Evolutionary conservation across 2,329 filamentous ascomycete genomes (phyloP).

Genomic region (Grosmannia penicillata): DNA sequence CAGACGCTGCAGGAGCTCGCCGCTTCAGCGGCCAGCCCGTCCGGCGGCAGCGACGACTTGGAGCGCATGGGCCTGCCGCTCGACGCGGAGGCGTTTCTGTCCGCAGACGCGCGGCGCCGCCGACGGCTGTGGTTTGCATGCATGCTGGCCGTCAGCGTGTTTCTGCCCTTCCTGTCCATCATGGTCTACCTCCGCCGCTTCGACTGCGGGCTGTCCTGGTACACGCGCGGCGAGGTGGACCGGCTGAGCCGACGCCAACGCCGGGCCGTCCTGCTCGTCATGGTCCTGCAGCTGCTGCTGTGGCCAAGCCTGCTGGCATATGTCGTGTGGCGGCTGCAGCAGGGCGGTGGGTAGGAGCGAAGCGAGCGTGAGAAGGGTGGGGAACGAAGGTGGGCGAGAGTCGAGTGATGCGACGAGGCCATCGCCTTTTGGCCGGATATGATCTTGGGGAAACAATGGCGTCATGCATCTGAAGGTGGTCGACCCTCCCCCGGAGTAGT

Average conservation of each 20-base stretch:
- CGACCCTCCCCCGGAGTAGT: too few species aligned
- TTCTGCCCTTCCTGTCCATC: slow-evolving; percentile 31
- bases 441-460: too few species aligned
- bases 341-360: not conserved
- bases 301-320: slow-evolving; percentile 11
- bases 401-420: too few species aligned
- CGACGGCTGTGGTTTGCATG: slow-evolving; percentile 22
- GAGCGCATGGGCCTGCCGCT: slow-evolving; percentile 9
- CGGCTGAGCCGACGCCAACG: slow-evolving; percentile 23
- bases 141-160: slow-evolving; percentile 22
- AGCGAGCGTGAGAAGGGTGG: not conserved
- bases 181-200: slow-evolving; percentile 29
- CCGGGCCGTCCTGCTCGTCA: slow-evolving; percentile 19
- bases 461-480: too few species aligned
- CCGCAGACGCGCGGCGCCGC: slow-evolving; percentile 15
- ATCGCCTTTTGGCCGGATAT: too few species aligned
- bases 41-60: slow-evolving; percentile 1
- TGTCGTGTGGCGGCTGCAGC: slow-evolving; percentile 9
- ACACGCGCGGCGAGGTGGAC: slow-evolving; percentile 28
- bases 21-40: not conserved
- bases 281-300: slow-evolving; percentile 12
- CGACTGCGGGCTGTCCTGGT: slow-evolving; percentile 31
- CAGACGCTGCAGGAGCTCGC: slow-evolving; percentile 10
- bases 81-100: slow-evolving; percentile 14
- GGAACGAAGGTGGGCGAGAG: too few species aligned